Evolutionary conservation across 148 eudicot genomes (phyloP), one percentile per base, ranked within the genome.

Genomic region (Rhododendron mucronatum): DNA sequence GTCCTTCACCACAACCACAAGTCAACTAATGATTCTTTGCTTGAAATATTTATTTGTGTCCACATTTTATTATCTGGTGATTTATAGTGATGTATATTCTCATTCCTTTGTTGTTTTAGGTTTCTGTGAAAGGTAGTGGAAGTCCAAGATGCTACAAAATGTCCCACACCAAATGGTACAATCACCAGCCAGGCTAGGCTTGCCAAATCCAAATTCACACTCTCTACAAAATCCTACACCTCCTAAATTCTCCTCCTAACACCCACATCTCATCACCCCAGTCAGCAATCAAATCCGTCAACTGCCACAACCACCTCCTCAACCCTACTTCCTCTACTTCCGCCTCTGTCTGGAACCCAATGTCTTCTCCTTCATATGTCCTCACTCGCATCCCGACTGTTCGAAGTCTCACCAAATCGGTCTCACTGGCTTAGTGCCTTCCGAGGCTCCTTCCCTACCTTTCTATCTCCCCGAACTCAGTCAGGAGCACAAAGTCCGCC

Each of bases 131-230:
- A 50, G 83, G 80, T 44, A 69, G 80, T 39, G 82, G 51, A 82
- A 13, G 73, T 84, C 50, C 86, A 89, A 89, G 86, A 92, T 92
- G 94, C 74, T 92, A 9, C 91, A 88, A 67, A 91, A 84, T 82
- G 88, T 92, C 28, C 90, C 90, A 10, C 93, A 90, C 47, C 96
- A 94, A 74, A 88, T 91, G 69, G 91, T 92, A 50, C 95, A 93
- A 48, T 96, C 98, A 12, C 99, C 99, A 39, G 98, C 98, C 51
- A 90, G 99, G 88, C 93, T 95, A 5, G 98, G 98, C 71, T 91
- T 96, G 80, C 94, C 98, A 44, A 96, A 90, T 83, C 98, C 99
- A 26, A 96, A 93, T 88, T 96, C 99, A 53, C 98, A 98, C 2
- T 88, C 99, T 84, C 85, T 96, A 59, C 97, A 91, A 82, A 93